Base-by-base conservation (phyloP, 2,329 filamentous ascomycete genomes). In the Saccharata proteae region DNA sequence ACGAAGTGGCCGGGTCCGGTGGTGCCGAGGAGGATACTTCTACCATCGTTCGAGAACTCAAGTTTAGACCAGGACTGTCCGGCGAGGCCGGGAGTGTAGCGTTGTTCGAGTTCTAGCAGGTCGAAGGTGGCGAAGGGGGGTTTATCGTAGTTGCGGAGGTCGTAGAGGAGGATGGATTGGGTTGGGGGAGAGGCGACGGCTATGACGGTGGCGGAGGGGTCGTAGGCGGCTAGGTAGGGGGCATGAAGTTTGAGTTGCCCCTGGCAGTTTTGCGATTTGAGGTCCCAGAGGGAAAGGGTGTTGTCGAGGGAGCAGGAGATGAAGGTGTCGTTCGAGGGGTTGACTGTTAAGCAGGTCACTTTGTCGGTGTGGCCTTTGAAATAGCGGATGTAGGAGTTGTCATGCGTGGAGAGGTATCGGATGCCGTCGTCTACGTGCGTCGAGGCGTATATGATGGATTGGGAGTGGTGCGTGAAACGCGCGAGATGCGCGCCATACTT, bases 401-500 rank as follows among this genome's bases (percentile, higher is more conserved):
- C 90, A 57, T 98, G 90, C 9, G 79, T 93, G 35, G 74, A 92
- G 39, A 85, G 79, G 59, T 80, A 94, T 52, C 76, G 78, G 43
- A 80, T 92, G 47, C 74, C 85, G 62, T 88, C 80, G 49, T 98
- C 92, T 45, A 92, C 76, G 52, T 93, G 94, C 9, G 90, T 98
- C 52, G 83, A 93, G 30, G 90, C 86, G 49, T 96, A 94, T 37
- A 98, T 77, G 49, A 98, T 84, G 52, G 83, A 86, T 14, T 83
- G 83, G 42, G 77, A 77, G 38, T 88, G 81, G 52, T 96, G 90
- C 1, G 88, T 93, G 56, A 96, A 98, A 45, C 83, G 80, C 21
- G 90, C 90, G 34, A 94, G 70, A 52, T 93, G 90, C 12, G 84
- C 85, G 37, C 90, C 90, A 48, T 98, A 98, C 54, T 98, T 98